phyloP scores from a whole-genome alignment of 139 green algal genomes.

The Gonium pectorale region DNA sequence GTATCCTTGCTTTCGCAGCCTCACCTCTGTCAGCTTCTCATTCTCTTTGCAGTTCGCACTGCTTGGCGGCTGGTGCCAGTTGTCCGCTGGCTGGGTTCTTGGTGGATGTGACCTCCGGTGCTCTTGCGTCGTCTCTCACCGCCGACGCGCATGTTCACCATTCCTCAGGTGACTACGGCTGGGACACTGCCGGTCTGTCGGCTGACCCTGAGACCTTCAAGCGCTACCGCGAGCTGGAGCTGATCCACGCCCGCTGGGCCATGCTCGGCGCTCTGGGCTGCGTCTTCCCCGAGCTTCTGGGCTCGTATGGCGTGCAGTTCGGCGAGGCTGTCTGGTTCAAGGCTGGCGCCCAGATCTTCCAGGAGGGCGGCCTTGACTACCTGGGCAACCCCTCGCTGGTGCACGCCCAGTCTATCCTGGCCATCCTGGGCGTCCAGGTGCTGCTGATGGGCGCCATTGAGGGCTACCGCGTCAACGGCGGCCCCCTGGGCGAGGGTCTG shows the following conservation, averaged over 20 bases:
- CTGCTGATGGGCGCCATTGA: constrained; percentile 84
- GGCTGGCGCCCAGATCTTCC: constrained; percentile 80
- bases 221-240: constrained; percentile 79
- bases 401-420: constrained; percentile 93
- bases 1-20: too few species aligned
- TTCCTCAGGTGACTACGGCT: constrained; percentile 91
- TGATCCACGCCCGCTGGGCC: constrained; percentile 86
- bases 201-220: constrained; percentile 95
- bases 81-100: too few species aligned
- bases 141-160: constrained; percentile 47
- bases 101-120: background rate
- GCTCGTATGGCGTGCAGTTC: constrained; percentile 68
- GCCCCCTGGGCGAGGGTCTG: constrained; percentile 68
- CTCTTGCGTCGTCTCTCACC: background rate
- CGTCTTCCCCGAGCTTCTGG: constrained; percentile 81
- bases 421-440: constrained; percentile 89
- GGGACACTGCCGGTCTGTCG: constrained; percentile 93
- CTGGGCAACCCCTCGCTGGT: constrained; percentile 81
- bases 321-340: constrained; percentile 84
- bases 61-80: too few species aligned
- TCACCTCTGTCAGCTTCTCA: too few species aligned
- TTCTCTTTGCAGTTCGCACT: too few species aligned
- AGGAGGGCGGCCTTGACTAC: constrained; percentile 81
- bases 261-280: constrained; percentile 89
- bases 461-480: constrained; percentile 82